Base-by-base conservation (phyloP, 495 filamentous ascomycete species). In the Filosporella fistucella region DNA sequence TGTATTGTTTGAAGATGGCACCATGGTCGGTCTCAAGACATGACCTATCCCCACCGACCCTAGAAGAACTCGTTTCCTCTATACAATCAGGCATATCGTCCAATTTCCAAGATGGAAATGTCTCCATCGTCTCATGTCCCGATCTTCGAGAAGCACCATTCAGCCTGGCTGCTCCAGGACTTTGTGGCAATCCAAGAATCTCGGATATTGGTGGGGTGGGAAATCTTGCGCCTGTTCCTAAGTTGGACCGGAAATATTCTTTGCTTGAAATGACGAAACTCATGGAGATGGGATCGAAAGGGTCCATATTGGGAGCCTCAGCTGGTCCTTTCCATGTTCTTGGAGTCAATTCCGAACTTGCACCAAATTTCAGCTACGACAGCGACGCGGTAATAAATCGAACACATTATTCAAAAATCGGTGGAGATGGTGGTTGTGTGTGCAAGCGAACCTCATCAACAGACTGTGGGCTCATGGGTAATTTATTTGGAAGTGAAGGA, bases 261-360 rank as follows among this genome's bases (percentile, higher is more conserved):
- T 46, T 71, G 3, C 42, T 60, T 6, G 49, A 57, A 0, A 49
- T 71, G 7, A 58, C 63, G 0, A 49, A 48, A 12, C 39, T 60
- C 2, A 68, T 69, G 64, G 56, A 64, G 25, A 64, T 69, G 62
- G n/a, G n/a, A n/a, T 52, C 55, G 0, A 21, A 14, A 1, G 66
- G 66, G 2, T 57, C 52, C 24, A 28, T 67, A 2, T 47, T 69
- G 22, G 66, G 68, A 3, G 68, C 68, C 2, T 62, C 63, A 0
- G 68, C 68, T 9, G 68, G 62, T 1, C 68, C 68, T n/a, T 69
- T 67, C 30, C 62, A 71, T 26, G 56, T 67, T 22, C 32, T 68
- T 16, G 68, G 65, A 2, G 51, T 52, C 23, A 71, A 71, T 39
- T 56, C 59, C 21, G 68, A 71, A 26, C 55, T 71, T 13, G 63